phyloP scores from a whole-genome alignment of 768 basidiomycete genomes.

The Boletus rubroflammeus region DNA sequence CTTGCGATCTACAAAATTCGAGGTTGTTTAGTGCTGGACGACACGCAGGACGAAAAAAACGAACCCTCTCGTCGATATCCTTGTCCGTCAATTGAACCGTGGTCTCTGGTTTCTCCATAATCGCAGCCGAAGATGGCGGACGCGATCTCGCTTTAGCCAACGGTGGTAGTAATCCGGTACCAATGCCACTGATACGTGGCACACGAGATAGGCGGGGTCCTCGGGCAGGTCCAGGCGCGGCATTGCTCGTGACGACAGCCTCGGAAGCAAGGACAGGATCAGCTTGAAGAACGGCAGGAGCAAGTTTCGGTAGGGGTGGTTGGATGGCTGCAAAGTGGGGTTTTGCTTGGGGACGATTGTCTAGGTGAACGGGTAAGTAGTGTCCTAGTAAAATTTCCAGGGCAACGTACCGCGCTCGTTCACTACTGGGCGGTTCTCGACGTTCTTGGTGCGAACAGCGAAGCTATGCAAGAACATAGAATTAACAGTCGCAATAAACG shows the following conservation, averaged over 20 bases:
- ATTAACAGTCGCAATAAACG: neutral
- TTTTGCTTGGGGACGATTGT: slow-evolving; percentile 56
- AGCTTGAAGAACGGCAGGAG: slow-evolving; percentile 45
- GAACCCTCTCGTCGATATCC: slow-evolving; percentile 72
- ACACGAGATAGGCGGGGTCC: slow-evolving; percentile 32
- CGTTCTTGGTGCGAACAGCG: slow-evolving; percentile 78
- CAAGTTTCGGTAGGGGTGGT: slow-evolving; percentile 42
- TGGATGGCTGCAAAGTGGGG: slow-evolving; percentile 64
- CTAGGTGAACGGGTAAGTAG: slow-evolving; percentile 30
- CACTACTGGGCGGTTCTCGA: slow-evolving; percentile 78
- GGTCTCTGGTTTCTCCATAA: slow-evolving; percentile 15
- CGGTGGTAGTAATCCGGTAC: slow-evolving; percentile 22
- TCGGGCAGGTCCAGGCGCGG: slow-evolving; percentile 17
- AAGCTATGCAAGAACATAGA: slow-evolving; percentile 46
- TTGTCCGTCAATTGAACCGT: slow-evolving; percentile 48
- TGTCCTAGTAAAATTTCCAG: neutral
- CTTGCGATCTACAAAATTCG: slow-evolving; percentile 52
- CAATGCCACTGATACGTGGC: slow-evolving; percentile 31
- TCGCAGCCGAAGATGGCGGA: slow-evolving; percentile 12
- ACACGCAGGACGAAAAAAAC: neutral
- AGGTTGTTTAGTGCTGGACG: neutral
- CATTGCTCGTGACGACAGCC: slow-evolving; percentile 5
- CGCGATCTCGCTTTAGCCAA: slow-evolving; percentile 20
- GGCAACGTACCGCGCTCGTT: slow-evolving; percentile 64
- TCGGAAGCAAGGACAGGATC: slow-evolving; percentile 30